A percentile compares a stretch with the other conserved stretches of the same genome.
Evolutionary conservation across 768 basidiomycete species (phyloP).

Genomic region (Suillus subluteus): DNA sequence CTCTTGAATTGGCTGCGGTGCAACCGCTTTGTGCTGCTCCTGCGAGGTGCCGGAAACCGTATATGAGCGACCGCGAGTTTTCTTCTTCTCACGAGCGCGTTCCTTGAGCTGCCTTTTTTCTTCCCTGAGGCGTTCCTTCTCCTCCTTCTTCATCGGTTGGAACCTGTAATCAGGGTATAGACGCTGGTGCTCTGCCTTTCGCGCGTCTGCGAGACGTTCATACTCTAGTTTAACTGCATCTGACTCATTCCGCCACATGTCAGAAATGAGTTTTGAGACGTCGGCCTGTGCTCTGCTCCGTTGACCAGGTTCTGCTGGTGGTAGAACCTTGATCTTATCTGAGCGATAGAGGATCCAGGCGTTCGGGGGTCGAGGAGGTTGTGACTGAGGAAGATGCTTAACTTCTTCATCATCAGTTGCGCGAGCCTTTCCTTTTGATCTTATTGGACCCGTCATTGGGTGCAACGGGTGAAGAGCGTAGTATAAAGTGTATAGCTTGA

Average conservation of each 20-base stretch:
- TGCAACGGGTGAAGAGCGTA: constrained; percentile 12
- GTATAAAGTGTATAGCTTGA: constrained; percentile 15
- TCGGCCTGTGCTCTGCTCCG: constrained; percentile 55
- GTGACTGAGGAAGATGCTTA: constrained; percentile 29
- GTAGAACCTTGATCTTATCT: constrained; percentile 51
- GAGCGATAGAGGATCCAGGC: constrained; percentile 85
- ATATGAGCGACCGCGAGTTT: constrained; percentile 23
- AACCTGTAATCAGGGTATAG: constrained; percentile 63
- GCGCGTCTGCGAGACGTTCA: constrained; percentile 55
- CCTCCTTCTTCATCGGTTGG: constrained; percentile 56
- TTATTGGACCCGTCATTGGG: constrained; percentile 27
- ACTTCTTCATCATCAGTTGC: constrained; percentile 17
- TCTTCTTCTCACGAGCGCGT: constrained; percentile 31
- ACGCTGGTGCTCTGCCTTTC: constrained; percentile 53
- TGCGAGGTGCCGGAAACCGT: constrained; percentile 14
- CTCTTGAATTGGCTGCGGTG: background rate
- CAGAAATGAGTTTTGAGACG: constrained; percentile 64
- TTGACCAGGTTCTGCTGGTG: constrained; percentile 37
- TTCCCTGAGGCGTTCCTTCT: constrained; percentile 45
- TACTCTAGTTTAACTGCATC: constrained; percentile 51
- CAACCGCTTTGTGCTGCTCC: background rate
- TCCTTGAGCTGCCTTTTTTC: constrained; percentile 46
- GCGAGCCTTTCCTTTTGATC: constrained; percentile 14
- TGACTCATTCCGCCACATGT: constrained; percentile 64
- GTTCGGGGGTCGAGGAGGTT: constrained; percentile 68